Evolutionary conservation across 495 filamentous ascomycete genomes (phyloP), one percentile per base, ranked within the genome.

Genomic region (Trypethelium eluteriae): DNA sequence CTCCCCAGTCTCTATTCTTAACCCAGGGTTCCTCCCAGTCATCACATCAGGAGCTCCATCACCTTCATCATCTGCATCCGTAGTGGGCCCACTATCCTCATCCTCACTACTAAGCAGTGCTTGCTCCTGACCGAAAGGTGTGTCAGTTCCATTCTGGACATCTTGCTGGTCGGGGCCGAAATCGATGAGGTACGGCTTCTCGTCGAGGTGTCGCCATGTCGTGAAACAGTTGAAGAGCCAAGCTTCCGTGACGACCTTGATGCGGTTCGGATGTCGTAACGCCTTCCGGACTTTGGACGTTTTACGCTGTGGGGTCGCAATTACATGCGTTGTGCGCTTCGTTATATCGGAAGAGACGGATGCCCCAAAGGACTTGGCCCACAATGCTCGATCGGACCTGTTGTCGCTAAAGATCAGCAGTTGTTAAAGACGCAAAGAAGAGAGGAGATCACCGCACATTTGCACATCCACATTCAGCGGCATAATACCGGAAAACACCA

Each of bases 401-500:
- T 50, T 53, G 59, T 18, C 46, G 34, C 61, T 75, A 59, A 25
- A 25, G 25, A 25, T 25, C 25, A 25, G 25, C 25, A 25, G 25
- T 25, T 25, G 25, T 25, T 25, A 25, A 1, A 25, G 25, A 25
- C 25, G 25, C 25, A 25, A 25, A 25, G 25, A 25, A 25, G 25
- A 25, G 25, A 25, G 25, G 25, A 25, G 25, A 25, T 25, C 25
- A 38, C 74, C 79, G 78, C 74, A 84, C 80, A 68, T 77, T 68
- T 86, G 82, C 47, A 90, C 84, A 69, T 95, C 86, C n/a, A 88
- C 81, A 4, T 87, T 87, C 4, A 94, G 74, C 18, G 93, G 93
- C 10, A 97, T 83, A 5, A 98, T 85, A 4, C 95, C 94, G 0
- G 94, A 96, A 68, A 97, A 88, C 3, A 94, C 91, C 41, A 98